Evolutionary conservation across 495 filamentous ascomycete species (phyloP).

Genomic region (Cudoniella acicularis): DNA sequence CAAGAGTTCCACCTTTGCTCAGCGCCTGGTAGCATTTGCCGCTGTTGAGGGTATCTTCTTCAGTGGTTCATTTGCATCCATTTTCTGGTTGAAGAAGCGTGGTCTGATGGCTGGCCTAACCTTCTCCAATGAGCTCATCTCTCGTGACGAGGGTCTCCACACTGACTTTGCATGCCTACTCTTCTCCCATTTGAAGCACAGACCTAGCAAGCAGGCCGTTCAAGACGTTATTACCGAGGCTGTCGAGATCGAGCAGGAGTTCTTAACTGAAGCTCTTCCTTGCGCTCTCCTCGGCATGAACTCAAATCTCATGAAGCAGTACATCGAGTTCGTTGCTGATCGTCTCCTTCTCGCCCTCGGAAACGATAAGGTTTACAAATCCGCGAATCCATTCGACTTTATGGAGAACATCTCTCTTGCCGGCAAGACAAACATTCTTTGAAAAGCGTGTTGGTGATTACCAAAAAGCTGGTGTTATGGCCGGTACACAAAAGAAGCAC

Average conservation of each 20-base stretch:
- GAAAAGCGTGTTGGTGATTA: constrained; percentile 99
- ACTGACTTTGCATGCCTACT: constrained; percentile 98
- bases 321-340: constrained; percentile 99
- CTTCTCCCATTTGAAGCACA: constrained; percentile 91
- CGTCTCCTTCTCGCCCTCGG: constrained; percentile 88
- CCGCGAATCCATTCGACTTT: constrained; percentile 97
- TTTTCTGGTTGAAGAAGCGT: constrained; percentile 99
- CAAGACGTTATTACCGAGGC: constrained; percentile 90
- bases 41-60: constrained; percentile 99
- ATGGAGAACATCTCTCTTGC: constrained; percentile 99
- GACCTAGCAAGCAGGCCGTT: constrained; percentile 76
- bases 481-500: constrained; percentile 75
- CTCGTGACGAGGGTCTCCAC: constrained; percentile 98
- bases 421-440: constrained; percentile 99
- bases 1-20: constrained; percentile 86
- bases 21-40: constrained; percentile 94
- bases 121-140: constrained; percentile 99
- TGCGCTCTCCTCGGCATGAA: constrained; percentile 96
- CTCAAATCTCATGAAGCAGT: constrained; percentile 94
- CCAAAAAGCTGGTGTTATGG: constrained; percentile 99
- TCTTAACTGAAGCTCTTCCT: constrained; percentile 92
- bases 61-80: constrained; percentile 96
- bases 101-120: constrained; percentile 97
- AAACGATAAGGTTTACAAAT: constrained; percentile 88
- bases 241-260: constrained; percentile 94